Base-by-base conservation (phyloP, 2,329 filamentous ascomycete genomes). In the Xylaria sp. region DNA sequence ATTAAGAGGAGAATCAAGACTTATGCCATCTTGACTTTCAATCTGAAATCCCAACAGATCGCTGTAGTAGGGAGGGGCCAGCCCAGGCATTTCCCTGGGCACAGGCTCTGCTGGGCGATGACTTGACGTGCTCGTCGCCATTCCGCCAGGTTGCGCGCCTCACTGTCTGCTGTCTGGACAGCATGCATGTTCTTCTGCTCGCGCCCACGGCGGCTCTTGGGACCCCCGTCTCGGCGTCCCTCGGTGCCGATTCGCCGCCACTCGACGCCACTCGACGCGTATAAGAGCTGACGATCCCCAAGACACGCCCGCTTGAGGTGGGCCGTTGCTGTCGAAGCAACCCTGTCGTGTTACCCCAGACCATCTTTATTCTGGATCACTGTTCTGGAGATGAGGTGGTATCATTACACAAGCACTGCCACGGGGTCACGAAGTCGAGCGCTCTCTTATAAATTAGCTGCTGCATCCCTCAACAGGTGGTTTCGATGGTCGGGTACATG, bases 381-480 rank as follows among this genome's bases (percentile, higher is more conserved):
- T 13, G 17, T 4, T 1, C 36, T 15, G 36, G 47, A n/a, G 29
- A 57, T 44, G 25, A 38, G 31, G 47, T 31, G 27, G 42, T 38
- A 44, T 42, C 45, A 65, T 71, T 69, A 65, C 68, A 72, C 69
- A 60, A 65, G 49, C 58, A 69, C 61, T 70, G 39, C 50, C 71
- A 71, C 68, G 10, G 56, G 51, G 66, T 74, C 72, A 74, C 72
- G 73, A n/a, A 74, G 63, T 22, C 49, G 20, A 65, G 56, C 56
- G 55, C 57, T 49, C 51, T 47, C 25, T 57, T 58, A 58, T 61
- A 53, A 31, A 54, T 60, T 61, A 33, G 29, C 53, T 27, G 33
- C 36, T 58, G 50, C 29, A 56, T 57, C 17, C 33, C 42, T 33
- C 47, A 56, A 58, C 58, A n/a, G 20, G 20, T 53, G 50, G 54